A percentile compares a stretch with the other conserved stretches of the same genome.
Conservation (phyloP, 108 stramenopile species). For the Nitzschia inconspicua region DNA sequence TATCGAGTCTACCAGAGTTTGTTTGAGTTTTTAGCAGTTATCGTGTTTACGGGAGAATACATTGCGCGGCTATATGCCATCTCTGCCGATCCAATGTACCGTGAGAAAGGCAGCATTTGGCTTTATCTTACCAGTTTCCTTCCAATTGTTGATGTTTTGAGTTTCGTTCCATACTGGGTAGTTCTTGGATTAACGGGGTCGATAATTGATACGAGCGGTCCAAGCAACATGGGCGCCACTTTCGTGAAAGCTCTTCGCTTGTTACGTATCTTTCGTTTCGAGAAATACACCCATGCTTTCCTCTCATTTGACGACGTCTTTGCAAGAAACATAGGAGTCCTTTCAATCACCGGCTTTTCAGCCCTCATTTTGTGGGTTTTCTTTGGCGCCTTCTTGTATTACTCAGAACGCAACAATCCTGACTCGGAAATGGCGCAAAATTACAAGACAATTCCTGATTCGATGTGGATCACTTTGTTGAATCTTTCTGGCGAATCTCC, state of each 20-base stretch:
- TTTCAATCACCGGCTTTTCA: conserved; percentile 82
- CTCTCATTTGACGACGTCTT: conserved; percentile 77
- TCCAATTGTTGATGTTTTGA: conserved; percentile 72
- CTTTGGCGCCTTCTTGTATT: conserved; percentile 71
- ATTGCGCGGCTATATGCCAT: conserved; percentile 41
- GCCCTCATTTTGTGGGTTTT: conserved; percentile 84
- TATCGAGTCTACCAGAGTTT: conserved; percentile 35
- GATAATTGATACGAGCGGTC: conserved; percentile 13
- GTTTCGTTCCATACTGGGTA: conserved; percentile 75
- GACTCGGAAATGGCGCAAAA: conserved; percentile 76
- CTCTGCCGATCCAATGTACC: conserved; percentile 58
- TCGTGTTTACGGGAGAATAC: conserved; percentile 76
- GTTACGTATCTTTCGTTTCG: conserved; percentile 75
- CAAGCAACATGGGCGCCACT: conserved; percentile 17
- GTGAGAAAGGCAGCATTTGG: conserved; percentile 19
- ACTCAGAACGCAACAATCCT: conserved; percentile 78
- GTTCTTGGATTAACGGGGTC: conserved; percentile 32
- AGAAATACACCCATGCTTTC: conserved; percentile 82
- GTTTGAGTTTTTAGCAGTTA: conserved; percentile 64
- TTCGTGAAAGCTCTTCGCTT: conserved; percentile 53
- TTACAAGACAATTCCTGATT: conserved; percentile 82
- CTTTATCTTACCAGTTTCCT: conserved; percentile 52
- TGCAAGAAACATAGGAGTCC: conserved; percentile 65
- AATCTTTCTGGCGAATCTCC: conserved; percentile 89
- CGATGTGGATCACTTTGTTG: conserved; percentile 91